Evolutionary conservation across 169 alveolate genomes (phyloP), one percentile per base, ranked within the genome.

Genomic region (Plasmodium knowlesi): DNA sequence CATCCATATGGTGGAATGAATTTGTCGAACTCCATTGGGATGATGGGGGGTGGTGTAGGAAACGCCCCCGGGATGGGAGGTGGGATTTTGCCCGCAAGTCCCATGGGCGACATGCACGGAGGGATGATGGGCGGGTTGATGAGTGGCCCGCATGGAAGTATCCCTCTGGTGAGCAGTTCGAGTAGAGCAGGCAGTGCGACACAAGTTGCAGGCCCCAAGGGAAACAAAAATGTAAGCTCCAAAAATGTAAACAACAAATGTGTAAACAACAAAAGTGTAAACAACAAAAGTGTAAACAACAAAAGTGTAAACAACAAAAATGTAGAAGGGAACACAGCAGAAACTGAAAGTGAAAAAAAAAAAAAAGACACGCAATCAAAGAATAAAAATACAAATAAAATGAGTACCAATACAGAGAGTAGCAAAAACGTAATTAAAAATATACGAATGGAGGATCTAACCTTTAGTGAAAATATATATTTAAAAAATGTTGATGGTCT

Each of bases 401-500:
- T 34, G 83, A 74, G 28, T 34, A 34, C 14, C 30, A 74, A 74
- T 9, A 14, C 3, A 0, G 46, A 34, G 5, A 50, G 61, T 28
- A 34, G 12, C 14, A 86, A 61, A 30, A 76, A 30, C 30, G 61
- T 12, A 10, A 43, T 89, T 67, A 89, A 89, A 79, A 89, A 89
- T 41, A 16, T 79, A 1, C 41, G 73, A 34, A 34, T 89, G 34
- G 94, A 89, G 50, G 82, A 79, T 25, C 10, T 89, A 12, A 89
- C 39, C 10, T 89, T 89, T 89, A 89, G 22, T 46, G 94, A 89
- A 41, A 67, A 22, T 34, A 19, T 89, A 5, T 32, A 89, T 61
- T 79, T 89, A 34, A 89, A 78, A 61, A 80, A 79, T 46, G 54
- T 89, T 0, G 94, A 89, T 89, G 94, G 89, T 9, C 50, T 89